These are phyloP conservation scores for Fusarium xylarioides DNA, from an alignment of 2,329 filamentous ascomycete species.

Conservation along the genomic window DNA sequence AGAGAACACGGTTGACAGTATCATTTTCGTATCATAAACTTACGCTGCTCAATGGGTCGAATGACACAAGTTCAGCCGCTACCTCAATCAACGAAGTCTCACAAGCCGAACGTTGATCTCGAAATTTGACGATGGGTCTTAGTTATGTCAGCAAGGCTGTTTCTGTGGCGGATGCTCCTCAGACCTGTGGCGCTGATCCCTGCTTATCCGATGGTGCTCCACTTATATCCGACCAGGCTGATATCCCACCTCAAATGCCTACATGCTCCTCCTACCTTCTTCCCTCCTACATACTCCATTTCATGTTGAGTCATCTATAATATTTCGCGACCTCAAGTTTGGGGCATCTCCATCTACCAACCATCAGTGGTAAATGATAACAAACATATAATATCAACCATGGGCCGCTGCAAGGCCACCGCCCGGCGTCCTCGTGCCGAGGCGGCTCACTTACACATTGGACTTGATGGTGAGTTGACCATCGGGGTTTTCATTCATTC, in stretches of 20 bases:
- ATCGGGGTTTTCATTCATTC: not conserved
- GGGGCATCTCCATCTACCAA: not conserved
- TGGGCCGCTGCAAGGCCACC: slow-evolving; percentile 25
- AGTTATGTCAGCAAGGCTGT: slow-evolving; percentile 49
- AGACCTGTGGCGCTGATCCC: slow-evolving; percentile 22
- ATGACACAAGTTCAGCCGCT: slow-evolving; percentile 33
- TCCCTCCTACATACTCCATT: slow-evolving; percentile 27
- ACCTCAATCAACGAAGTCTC: slow-evolving; percentile 31
- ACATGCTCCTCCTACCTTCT: slow-evolving; percentile 26
- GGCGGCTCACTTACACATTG: slow-evolving; percentile 21
- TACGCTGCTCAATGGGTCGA: slow-evolving; percentile 36
- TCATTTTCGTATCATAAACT: not conserved
- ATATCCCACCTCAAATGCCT: slow-evolving; percentile 22
- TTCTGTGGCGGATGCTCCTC: not conserved
- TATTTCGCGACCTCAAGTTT: not conserved
- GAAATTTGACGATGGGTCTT: slow-evolving; percentile 43
- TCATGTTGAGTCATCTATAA: slow-evolving; percentile 1
- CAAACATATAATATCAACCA: slow-evolving; percentile 1
- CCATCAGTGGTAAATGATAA: not conserved
- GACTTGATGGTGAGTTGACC: slow-evolving; percentile 40
- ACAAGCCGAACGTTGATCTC: slow-evolving; percentile 32
- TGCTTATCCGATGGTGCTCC: slow-evolving; percentile 14
- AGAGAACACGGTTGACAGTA: not conserved
- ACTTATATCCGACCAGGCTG: slow-evolving; percentile 38
- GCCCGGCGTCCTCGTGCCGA: not conserved